Base-by-base conservation (phyloP, 441 rosid genomes). In the Omphalea diandra region DNA sequence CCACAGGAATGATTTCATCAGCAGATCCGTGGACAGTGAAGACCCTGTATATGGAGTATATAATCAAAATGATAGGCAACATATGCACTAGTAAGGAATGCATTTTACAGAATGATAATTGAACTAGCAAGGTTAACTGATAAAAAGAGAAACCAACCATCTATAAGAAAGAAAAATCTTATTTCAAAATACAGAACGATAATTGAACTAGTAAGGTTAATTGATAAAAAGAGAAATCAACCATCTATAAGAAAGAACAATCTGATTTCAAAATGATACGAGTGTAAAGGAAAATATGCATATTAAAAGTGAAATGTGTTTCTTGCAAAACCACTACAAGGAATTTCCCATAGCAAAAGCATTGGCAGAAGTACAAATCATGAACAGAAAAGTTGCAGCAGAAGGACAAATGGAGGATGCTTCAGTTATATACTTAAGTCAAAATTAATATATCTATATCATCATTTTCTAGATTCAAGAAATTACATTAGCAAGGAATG, bases 1-100 rank as follows among this genome's bases (percentile, higher is more conserved):
- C 72, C 26, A 63, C 85, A 9, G 86, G 85, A 55, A 94, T 91
- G 27, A 86, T 69, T 75, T 80, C 83, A 67, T 91, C 97, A 22
- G 63, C 67, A 41, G 91, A 73, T 68, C 97, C 98, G 74, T 91
- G 97, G 65, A 94, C 77, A 0, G 91, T 91, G 68, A 91, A 73
- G 31, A 91, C 97, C 90, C 97, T 90, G 90, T 14, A 68, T 29
- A 64, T 18, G 58, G 66, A 82, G 73, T 82, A 22, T 81, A 63
- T 50, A 35, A 26, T 61, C 47, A 41, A 22, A 12, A 38, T 5
- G 14, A n/a, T 4, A 11, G 31, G 9, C 56, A 57, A 22, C 8
- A 15, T 4, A 22, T 44, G 27, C 63, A 9, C 27, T 12, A 59
- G 27, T 3, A 52, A 8, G 27, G 10, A 64, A 46, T 64, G 41